phyloP scores from a whole-genome alignment of 257 asterid species.

The Thymus quinquecostatus region DNA sequence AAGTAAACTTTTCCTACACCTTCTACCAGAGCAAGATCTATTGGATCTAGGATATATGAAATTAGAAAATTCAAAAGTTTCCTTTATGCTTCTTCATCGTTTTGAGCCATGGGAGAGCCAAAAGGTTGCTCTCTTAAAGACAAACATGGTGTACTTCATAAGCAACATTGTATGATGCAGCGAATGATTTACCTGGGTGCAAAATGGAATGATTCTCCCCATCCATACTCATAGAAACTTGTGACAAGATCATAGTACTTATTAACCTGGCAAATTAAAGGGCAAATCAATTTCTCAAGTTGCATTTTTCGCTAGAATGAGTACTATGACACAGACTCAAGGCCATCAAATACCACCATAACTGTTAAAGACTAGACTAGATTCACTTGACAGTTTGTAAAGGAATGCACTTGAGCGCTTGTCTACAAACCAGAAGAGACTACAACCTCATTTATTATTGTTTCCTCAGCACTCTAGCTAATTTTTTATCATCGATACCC shows the following conservation, averaged over 20 bases:
- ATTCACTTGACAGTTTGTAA: too few species aligned
- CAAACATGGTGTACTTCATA: constrained; percentile 4
- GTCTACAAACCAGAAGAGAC: not conserved
- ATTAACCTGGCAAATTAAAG: constrained; percentile 66
- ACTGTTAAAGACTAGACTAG: not conserved
- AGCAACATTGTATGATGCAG: not conserved
- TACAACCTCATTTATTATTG: not conserved
- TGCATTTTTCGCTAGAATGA: not conserved
- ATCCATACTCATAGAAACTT: constrained; percentile 98
- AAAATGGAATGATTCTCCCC: constrained; percentile 99
- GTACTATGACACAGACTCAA: not conserved
- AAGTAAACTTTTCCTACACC: not conserved
- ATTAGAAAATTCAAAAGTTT: not conserved
- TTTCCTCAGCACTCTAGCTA: not conserved
- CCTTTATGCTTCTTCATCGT: not conserved
- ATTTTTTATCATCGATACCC: not conserved
- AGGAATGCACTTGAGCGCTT: not conserved
- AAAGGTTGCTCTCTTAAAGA: constrained; percentile 4
- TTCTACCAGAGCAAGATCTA: not conserved
- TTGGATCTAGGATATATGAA: not conserved
- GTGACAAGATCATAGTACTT: constrained; percentile 97
- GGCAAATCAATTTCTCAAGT: not conserved
- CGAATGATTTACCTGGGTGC: constrained; percentile 73
- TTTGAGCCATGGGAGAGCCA: not conserved
- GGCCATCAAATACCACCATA: not conserved